Percentiles rank a stretch among this genome's conserved stretches.
Evolutionary conservation across 1,284 basidiomycete species (phyloP).

Genomic region (Macrocybe sp.): DNA sequence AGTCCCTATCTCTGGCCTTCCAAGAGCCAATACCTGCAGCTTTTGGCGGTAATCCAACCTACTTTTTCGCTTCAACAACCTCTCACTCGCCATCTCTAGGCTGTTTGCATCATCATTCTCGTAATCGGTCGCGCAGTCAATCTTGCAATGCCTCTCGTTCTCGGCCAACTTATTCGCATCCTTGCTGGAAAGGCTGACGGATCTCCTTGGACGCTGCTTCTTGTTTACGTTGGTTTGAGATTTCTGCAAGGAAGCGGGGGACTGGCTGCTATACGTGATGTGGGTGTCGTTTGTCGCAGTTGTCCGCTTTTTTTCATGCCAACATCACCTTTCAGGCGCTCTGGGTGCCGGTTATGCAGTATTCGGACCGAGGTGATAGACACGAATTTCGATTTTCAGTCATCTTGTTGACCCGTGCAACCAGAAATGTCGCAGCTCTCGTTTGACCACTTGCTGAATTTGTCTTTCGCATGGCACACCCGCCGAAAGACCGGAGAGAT

Average conservation of each 20-base stretch:
- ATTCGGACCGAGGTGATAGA: constrained; percentile 58
- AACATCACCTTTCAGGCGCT: constrained; percentile 39
- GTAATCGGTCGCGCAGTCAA: constrained; percentile 75
- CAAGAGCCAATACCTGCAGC: constrained; percentile 59
- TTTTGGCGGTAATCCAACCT: constrained; percentile 53
- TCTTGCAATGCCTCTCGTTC: constrained; percentile 63
- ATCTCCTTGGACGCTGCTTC: constrained; percentile 61
- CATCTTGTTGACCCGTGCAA: constrained; percentile 9
- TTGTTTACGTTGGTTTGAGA: constrained; percentile 56
- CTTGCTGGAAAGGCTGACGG: constrained; percentile 43
- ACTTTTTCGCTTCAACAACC: constrained; percentile 2
- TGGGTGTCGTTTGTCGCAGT: constrained; percentile 20
- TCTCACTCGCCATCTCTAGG: constrained; percentile 28
- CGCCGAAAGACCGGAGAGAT: constrained; percentile 77
- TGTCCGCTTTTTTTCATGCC: constrained; percentile 5
- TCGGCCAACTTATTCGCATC: constrained; percentile 63
- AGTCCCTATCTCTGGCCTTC: constrained; percentile 82
- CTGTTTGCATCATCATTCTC: constrained; percentile 63
- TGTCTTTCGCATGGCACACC: constrained; percentile 84
- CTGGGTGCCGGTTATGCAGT: constrained; percentile 86
- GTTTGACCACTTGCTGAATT: constrained; percentile 75
- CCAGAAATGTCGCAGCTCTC: constrained; percentile 75
- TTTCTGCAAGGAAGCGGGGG: constrained; percentile 71
- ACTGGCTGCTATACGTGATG: constrained; percentile 63
- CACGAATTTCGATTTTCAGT: neutral